A percentile compares a stretch with the other conserved stretches of the same genome.
Evolutionary conservation across 257 asterid genomes (phyloP).

Genomic region (Solanum virginianum): DNA sequence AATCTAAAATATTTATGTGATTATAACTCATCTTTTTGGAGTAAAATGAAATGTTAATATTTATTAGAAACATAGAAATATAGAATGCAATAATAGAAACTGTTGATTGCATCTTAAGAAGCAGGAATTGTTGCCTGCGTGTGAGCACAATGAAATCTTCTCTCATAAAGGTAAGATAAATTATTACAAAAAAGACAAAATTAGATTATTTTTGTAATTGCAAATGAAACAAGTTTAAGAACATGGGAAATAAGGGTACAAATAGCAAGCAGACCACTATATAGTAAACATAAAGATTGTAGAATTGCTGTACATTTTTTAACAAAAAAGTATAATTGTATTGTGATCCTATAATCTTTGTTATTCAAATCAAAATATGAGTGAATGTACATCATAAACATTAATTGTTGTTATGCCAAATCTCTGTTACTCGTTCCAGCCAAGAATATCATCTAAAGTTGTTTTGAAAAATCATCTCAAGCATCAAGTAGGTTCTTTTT

Average conservation of each 20-base stretch:
- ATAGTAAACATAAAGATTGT: neutral
- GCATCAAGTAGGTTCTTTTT: neutral
- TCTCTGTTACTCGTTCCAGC: neutral
- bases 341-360: neutral
- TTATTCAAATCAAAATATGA: neutral
- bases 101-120: neutral
- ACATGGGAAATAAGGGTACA: neutral
- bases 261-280: neutral
- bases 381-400: neutral
- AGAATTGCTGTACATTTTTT: neutral
- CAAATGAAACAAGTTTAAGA: neutral
- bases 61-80: neutral
- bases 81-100: neutral
- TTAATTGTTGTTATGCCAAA: neutral
- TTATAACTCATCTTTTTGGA: neutral
- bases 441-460: neutral
- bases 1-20: neutral
- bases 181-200: neutral
- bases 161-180: neutral
- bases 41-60: neutral
- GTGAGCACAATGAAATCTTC: neutral
- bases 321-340: neutral
- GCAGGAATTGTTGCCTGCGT: neutral
- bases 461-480: neutral
- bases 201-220: neutral